Base-by-base conservation (phyloP, 331 rosid genomes). In the Spiraea crenata region DNA sequence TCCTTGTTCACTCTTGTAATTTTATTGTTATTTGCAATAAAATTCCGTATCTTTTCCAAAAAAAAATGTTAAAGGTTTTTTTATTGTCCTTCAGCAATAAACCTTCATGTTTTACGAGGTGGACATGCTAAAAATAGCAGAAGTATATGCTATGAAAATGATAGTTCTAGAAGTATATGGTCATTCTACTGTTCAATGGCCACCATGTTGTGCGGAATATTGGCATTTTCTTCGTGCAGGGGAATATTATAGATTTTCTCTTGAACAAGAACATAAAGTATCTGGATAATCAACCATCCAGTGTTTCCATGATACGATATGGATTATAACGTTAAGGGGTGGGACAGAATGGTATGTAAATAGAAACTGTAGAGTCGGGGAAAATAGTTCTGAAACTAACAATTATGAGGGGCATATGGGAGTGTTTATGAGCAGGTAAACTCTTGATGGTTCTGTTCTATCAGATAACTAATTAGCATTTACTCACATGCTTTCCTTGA, bases 371-470 rank as follows among this genome's bases (percentile, higher is more conserved):
- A 31, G 13, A 14, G 41, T 65, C 14, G 4, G 10, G 39, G 31
- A 12, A 70, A 70, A 54, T 10, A 13, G 69, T 63, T 46, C 31
- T 39, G 67, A n/a, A 62, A 62, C 25, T 69, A 41, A 55, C 12
- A 13, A 14, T 5, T 41, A 15, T n/a, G 17, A 41, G 15, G 6
- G 19, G 15, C 42, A 45, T 9, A 51, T 7, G 67, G 48, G 57
- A 70, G n/a, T 50, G 72, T 69, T 42, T 38, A 57, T 44, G 73
- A 77, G 72, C 59, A 72, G 65, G 34, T 59, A 42, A 37, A 70
- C 8, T 40, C 65, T 74, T 65, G 67, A 80, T 47, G 57, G 76
- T 69, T 76, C 63, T 61, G 37, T 20, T 39, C 14, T 65, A 59
- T 49, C 51, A 45, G 71, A 25, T 47, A 67, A 69, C 62, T 52